A percentile compares a stretch with the other conserved stretches of the same genome.
phyloP scores from a whole-genome alignment of 768 basidiomycete genomes.

The Cystofilobasidium capitatum region DNA sequence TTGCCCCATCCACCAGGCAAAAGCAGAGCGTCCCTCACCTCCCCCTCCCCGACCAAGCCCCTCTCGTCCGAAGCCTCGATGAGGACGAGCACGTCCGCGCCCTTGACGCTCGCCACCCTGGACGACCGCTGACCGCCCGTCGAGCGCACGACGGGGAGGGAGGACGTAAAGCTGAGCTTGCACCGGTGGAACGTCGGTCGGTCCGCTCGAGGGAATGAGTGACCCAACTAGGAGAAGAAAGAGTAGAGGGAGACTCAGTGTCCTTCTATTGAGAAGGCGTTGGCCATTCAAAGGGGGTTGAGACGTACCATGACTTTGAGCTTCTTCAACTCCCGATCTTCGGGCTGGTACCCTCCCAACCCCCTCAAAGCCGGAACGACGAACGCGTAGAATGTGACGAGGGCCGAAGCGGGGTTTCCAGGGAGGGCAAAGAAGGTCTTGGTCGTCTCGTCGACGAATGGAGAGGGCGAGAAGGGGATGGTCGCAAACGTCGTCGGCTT shows the following conservation, averaged over 20 bases:
- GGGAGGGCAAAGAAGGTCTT: conserved; percentile 76
- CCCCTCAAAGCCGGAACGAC: conserved; percentile 68
- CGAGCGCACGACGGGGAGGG: conserved; percentile 56
- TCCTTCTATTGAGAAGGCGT: not conserved
- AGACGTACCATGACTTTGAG: conserved; percentile 29
- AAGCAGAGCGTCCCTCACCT: conserved; percentile 17
- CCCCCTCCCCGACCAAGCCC: not conserved
- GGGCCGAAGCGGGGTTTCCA: conserved; percentile 77
- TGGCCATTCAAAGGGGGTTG: not conserved
- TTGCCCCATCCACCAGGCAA: conserved; percentile 17
- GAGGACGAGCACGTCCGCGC: conserved; percentile 64
- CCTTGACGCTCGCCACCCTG: conserved; percentile 65
- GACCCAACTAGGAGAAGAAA: conserved; percentile 27
- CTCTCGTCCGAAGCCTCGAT: conserved; percentile 10
- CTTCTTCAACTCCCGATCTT: conserved; percentile 32
- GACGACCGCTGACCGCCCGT: conserved; percentile 83
- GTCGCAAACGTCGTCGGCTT: conserved; percentile 77
- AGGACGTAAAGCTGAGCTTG: conserved; percentile 44
- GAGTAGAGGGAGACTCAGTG: too few relatives aligned
- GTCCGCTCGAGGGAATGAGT: conserved; percentile 55
- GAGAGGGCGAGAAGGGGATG: conserved; percentile 43
- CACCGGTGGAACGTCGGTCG: conserved; percentile 79
- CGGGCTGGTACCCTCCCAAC: conserved; percentile 58
- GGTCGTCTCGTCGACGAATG: conserved; percentile 24
- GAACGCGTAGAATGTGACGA: conserved; percentile 76